Evolutionary conservation across 345 rosid genomes (phyloP), one percentile per base, ranked within the genome.

Genomic region (Diplotaxis tenuifolia): DNA sequence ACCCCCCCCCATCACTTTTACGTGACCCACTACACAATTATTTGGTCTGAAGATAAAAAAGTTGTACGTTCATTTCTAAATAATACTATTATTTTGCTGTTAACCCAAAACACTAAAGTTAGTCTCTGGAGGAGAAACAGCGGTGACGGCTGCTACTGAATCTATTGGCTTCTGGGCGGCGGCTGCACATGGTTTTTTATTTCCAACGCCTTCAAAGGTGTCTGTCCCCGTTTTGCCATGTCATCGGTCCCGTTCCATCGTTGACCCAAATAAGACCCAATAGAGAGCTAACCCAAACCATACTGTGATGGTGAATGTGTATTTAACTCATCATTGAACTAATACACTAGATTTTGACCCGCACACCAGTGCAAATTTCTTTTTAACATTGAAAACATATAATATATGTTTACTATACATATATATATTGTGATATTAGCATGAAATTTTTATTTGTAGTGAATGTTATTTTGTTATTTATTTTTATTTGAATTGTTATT

Each of bases 91-190:
- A 49, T 16, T 45, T 4, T 15, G 16, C 16, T 3, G 45, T 2
- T 38, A 38, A 45, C 7, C 10, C 3, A 20, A 9, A 7, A 47
- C 54, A 15, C 2, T 47, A 47, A 52, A 53, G 14, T 47, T 45
- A 21, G 28, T 53, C 62, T 28, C 32, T 27, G 47, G 47, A 14
- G 7, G 20, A 54, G 16, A 54, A 59, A 29, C 63, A 16, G 63
- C 22, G 38, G 63, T 18, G 11, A 28, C 63, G 7, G 63, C 63
- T 21, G 63, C 63, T 15, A 40, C 22, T 15, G 21, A 59, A 29
- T 29, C 63, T 59, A n/a, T 59, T 59, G 63, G 63, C 63, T 6
- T 28, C 22, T 58, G n/a, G 54, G 54, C 54, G 21, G 40, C n/a
- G n/a, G 42, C 22, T 42, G 64, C 3, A 31, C 64, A 29, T 58